These are phyloP conservation scores for Sporothrix humicola DNA, from an alignment of 2,329 filamentous ascomycete genomes.

Conservation along the genomic window DNA sequence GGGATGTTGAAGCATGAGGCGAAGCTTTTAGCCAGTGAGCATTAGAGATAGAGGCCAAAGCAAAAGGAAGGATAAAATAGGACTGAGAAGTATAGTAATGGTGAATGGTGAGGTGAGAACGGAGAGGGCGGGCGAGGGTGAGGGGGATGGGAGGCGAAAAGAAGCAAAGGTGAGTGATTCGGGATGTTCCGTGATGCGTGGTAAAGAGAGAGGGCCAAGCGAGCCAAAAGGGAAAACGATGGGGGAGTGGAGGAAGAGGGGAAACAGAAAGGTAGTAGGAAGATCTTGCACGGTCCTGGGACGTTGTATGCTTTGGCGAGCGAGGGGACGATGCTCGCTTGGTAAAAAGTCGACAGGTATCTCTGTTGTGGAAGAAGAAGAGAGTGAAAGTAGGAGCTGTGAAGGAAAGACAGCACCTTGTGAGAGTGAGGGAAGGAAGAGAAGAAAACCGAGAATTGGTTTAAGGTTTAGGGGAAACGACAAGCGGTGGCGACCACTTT, in stretches of 20 bases:
- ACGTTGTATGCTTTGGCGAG: neutral
- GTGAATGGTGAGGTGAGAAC: neutral
- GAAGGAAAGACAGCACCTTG: neutral
- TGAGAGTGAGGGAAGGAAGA: neutral
- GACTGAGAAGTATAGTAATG: neutral
- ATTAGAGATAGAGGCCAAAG: constrained; percentile 23
- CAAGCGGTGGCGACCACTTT: neutral
- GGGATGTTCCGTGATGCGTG: constrained; percentile 24
- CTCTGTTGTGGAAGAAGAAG: neutral
- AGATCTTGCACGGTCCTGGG: neutral
- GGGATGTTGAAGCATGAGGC: neutral
- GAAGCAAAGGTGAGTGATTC: constrained; percentile 7
- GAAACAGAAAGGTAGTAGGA: too few species aligned
- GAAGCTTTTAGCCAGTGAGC: constrained; percentile 17
- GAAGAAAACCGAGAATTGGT: neutral
- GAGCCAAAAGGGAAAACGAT: neutral
- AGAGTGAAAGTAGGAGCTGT: neutral
- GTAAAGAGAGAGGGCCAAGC: neutral
- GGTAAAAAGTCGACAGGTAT: neutral
- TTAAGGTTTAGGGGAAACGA: constrained; percentile 24
- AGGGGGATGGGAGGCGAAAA: neutral
- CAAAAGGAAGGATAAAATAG: neutral
- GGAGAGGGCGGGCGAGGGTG: constrained; percentile 19
- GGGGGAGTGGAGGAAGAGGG: neutral
- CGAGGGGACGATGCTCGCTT: neutral